Percentiles rank a stretch among this genome's conserved stretches.
phyloP scores from a whole-genome alignment of 2,329 filamentous ascomycete species.

The Purpureocillium takamizusanense region DNA sequence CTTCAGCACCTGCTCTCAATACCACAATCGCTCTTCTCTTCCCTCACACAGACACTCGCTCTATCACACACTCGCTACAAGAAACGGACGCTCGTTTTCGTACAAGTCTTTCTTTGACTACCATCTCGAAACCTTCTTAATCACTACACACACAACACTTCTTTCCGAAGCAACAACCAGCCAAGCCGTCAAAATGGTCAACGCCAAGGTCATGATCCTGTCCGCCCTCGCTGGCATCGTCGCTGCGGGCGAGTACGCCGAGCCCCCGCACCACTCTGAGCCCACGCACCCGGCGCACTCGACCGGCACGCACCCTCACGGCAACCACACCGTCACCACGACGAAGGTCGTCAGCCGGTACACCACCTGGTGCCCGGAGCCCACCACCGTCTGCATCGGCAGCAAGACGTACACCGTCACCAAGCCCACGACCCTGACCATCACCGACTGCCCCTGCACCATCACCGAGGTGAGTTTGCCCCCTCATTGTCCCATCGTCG shows the following conservation, averaged over 20 bases:
- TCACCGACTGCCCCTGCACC: constrained; percentile 46
- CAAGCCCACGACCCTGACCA: constrained; percentile 43
- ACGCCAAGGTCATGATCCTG: constrained; percentile 16
- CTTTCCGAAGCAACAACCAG: no score
- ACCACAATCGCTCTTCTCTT: background rate
- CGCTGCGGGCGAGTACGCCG: constrained; percentile 9
- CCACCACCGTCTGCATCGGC: constrained; percentile 42
- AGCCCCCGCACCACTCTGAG: background rate
- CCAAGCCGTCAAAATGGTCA: constrained; percentile 3
- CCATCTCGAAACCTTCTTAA: no score
- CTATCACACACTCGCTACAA: no score
- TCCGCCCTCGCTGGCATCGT: constrained; percentile 11
- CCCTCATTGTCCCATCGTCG: constrained; percentile 7
- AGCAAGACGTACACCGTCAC: constrained; percentile 44
- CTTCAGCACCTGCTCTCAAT: no score
- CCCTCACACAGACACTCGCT: background rate
- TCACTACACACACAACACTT: no score
- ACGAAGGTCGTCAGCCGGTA: constrained; percentile 25
- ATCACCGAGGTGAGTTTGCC: constrained; percentile 17
- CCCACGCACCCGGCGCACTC: background rate
- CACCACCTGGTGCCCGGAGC: constrained; percentile 34
- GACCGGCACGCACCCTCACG: background rate
- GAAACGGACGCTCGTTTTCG: no score
- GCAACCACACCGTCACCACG: constrained; percentile 16
- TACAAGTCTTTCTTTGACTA: no score